Conservation (phyloP, 1,284 basidiomycete species). For the Coniophora puteana region DNA sequence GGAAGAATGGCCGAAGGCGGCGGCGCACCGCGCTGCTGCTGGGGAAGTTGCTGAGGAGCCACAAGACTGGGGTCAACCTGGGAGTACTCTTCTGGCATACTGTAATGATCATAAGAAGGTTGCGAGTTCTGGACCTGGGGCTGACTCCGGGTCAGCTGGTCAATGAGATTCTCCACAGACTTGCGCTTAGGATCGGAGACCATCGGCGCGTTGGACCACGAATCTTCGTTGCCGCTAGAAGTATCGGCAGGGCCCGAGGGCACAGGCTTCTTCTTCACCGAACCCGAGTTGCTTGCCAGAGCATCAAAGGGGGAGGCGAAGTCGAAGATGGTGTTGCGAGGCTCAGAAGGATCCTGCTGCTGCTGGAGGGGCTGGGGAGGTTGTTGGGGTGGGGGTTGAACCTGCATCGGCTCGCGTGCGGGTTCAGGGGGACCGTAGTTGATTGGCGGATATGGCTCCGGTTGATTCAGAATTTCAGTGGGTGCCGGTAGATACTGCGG, state of each 20-base stretch:
- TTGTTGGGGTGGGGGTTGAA: constrained; percentile 19
- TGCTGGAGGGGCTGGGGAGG: constrained; percentile 23
- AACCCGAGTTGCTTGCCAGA: constrained; percentile 41
- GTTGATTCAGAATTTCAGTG: constrained; percentile 19
- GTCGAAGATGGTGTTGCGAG: constrained; percentile 77
- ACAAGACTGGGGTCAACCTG: constrained; percentile 41
- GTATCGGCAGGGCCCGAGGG: constrained; percentile 37
- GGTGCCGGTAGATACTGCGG: not conserved
- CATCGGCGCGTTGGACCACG: constrained; percentile 33
- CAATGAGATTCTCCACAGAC: constrained; percentile 74
- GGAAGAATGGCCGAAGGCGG: constrained; percentile 46
- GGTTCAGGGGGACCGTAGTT: too few relatives aligned
- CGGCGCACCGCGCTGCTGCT: constrained; percentile 25
- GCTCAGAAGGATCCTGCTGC: constrained; percentile 57
- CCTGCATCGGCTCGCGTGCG: too few relatives aligned
- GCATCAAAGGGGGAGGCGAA: constrained; percentile 82
- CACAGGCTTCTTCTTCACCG: constrained; percentile 61
- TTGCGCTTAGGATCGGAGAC: constrained; percentile 64
- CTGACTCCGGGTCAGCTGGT: constrained; percentile 61
- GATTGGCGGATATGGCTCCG: constrained; percentile 30
- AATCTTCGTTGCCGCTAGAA: constrained; percentile 51
- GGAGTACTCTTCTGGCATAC: constrained; percentile 41
- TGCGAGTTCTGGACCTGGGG: constrained; percentile 31
- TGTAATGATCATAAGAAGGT: constrained; percentile 39
- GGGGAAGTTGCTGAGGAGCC: constrained; percentile 29